Conservation (phyloP, 2,329 filamentous ascomycete species). For the Mycosphaerella arachidis region DNA sequence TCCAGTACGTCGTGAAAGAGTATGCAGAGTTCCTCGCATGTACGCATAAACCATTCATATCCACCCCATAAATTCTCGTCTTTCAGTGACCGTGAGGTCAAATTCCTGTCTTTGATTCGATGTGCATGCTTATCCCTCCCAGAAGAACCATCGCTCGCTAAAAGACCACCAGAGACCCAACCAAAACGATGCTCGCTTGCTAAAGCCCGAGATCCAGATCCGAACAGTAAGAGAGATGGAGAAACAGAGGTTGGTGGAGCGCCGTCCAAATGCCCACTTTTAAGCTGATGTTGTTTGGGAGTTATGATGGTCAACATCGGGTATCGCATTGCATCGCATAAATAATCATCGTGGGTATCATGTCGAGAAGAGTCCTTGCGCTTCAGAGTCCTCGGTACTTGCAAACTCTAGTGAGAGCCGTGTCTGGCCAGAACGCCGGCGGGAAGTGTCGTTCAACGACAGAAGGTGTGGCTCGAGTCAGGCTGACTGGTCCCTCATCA, state of each 20-base stretch:
- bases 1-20: conserved; percentile 6
- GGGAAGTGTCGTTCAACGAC: conserved; percentile 23
- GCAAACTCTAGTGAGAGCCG: conserved; percentile 29
- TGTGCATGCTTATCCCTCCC: conserved; percentile 8
- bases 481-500: conserved; percentile 60
- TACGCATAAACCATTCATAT: conserved; percentile 4
- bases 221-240: conserved; percentile 6
- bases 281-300: conserved; percentile 32
- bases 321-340: conserved; percentile 38
- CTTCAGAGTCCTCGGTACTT: neutral
- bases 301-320: conserved; percentile 37
- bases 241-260: conserved; percentile 38
- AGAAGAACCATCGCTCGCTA: conserved; percentile 4
- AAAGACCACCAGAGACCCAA: conserved; percentile 5
- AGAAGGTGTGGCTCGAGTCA: conserved; percentile 29
- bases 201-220: conserved; percentile 11
- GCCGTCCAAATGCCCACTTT: conserved; percentile 51
- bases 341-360: conserved; percentile 39
- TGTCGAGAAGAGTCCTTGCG: neutral
- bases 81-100: conserved; percentile 16
- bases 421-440: conserved; percentile 40
- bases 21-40: conserved; percentile 13
- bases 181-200: conserved; percentile 16
- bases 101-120: conserved; percentile 10
- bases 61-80: conserved; percentile 4